phyloP scores from a whole-genome alignment of 306 rosid species.

The Arachis stenosperma region DNA sequence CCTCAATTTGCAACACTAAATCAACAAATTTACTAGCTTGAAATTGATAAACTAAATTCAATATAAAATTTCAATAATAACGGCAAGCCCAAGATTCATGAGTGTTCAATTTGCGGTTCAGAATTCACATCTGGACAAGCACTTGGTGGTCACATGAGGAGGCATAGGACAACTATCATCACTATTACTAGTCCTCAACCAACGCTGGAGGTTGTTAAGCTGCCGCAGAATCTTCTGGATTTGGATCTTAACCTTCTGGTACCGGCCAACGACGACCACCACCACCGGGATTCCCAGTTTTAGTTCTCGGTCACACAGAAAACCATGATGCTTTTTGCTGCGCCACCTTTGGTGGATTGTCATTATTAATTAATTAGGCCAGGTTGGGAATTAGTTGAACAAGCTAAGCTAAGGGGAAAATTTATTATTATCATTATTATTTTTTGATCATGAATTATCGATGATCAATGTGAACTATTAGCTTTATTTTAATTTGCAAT shows the following conservation, averaged over 20 bases:
- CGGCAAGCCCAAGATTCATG: constrained; percentile 63
- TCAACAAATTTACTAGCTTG: too few species aligned
- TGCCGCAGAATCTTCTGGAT: constrained; percentile 51
- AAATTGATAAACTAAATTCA: too few species aligned
- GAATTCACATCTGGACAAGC: constrained; percentile 94
- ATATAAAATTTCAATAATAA: background rate
- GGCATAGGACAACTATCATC: constrained; percentile 58
- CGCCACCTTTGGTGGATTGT: constrained; percentile 83
- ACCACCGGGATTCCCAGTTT: constrained; percentile 56
- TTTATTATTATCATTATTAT: background rate
- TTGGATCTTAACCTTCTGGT: constrained; percentile 96
- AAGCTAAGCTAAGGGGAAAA: too few species aligned
- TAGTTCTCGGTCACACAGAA: constrained; percentile 53
- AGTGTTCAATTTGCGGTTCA: constrained; percentile 89
- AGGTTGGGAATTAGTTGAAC: constrained; percentile 24
- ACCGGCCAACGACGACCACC: constrained; percentile 76
- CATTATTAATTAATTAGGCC: constrained; percentile 72
- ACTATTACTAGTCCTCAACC: background rate
- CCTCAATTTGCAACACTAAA: too few species aligned
- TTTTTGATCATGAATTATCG: background rate
- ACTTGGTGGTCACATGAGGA: constrained; percentile 93
- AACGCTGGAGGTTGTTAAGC: constrained; percentile 19
- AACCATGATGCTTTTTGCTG: constrained; percentile 56
- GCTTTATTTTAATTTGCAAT: constrained; percentile 45
- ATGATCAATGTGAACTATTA: constrained; percentile 62